phyloP scores from a whole-genome alignment of 1,284 basidiomycete genomes.

The Rhodofomes roseus region DNA sequence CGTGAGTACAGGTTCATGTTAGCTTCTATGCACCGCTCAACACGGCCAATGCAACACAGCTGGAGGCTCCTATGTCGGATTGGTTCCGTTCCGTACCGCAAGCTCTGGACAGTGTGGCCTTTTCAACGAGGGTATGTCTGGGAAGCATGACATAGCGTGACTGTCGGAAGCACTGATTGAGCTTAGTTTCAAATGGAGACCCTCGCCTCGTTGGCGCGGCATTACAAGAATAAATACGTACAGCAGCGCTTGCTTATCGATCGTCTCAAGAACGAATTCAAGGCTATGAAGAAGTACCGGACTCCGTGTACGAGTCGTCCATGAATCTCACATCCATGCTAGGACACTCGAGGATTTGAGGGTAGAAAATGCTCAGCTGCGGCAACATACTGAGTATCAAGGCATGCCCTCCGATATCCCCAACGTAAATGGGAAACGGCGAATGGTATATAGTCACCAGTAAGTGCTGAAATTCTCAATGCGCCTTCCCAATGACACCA shows the following conservation, averaged over 20 bases:
- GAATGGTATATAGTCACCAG: slow-evolving; percentile 44
- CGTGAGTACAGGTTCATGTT: slow-evolving; percentile 36
- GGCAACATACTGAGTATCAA: slow-evolving; percentile 29
- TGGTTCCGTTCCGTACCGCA: slow-evolving; percentile 70
- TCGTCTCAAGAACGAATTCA: slow-evolving; percentile 39
- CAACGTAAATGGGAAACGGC: slow-evolving; percentile 66
- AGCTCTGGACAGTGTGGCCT: slow-evolving; percentile 57
- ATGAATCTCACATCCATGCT: background rate
- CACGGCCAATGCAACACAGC: slow-evolving; percentile 35
- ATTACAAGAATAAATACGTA: slow-evolving; percentile 50
- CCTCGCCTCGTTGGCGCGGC: slow-evolving; percentile 61
- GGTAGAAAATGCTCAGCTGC: slow-evolving; percentile 46
- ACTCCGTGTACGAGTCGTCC: background rate
- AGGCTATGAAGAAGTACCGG: slow-evolving; percentile 49
- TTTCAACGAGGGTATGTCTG: slow-evolving; percentile 57
- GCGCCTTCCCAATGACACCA: background rate
- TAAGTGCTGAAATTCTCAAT: slow-evolving; percentile 20
- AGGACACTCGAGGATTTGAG: slow-evolving; percentile 52
- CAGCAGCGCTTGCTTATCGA: slow-evolving; percentile 52
- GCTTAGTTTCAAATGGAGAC: slow-evolving; percentile 72
- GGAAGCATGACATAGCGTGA: background rate
- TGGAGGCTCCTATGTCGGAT: slow-evolving; percentile 72
- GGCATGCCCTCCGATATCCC: slow-evolving; percentile 32
- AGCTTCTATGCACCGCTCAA: background rate
- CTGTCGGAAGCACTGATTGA: background rate